phyloP scores from a whole-genome alignment of 2,329 filamentous ascomycete species.

The Arachnomyces sp. region DNA sequence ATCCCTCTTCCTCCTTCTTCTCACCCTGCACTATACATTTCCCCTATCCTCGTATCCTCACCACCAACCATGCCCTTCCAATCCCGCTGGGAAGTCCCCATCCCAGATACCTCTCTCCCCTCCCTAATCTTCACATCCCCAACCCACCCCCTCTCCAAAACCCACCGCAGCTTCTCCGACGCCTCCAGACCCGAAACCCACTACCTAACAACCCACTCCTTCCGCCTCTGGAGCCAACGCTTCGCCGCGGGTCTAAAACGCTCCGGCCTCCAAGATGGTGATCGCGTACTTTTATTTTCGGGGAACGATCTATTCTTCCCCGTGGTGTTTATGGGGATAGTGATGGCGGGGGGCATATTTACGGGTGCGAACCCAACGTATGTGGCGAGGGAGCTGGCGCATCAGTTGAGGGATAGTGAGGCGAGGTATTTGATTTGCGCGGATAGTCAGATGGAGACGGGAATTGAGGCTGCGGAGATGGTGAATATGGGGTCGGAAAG shows the following conservation, averaged over 20 bases:
- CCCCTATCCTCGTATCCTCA: neutral
- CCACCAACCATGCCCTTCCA: constrained; percentile 44
- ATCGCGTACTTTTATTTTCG: constrained; percentile 65
- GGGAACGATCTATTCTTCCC: constrained; percentile 68
- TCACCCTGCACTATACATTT: neutral
- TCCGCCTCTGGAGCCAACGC: constrained; percentile 63
- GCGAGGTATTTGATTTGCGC: constrained; percentile 61
- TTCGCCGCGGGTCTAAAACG: constrained; percentile 59
- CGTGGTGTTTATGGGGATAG: constrained; percentile 58
- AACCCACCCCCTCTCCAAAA: constrained; percentile 37
- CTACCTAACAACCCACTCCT: constrained; percentile 54
- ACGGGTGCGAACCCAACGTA: constrained; percentile 66
- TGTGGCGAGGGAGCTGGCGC: constrained; percentile 61
- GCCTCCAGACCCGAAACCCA: constrained; percentile 58
- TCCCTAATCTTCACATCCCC: constrained; percentile 46
- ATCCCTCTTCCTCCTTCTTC: constrained; percentile 3
- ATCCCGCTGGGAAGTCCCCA: constrained; percentile 41
- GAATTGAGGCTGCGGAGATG: constrained; percentile 55
- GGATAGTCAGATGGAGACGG: constrained; percentile 51
- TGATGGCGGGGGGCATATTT: constrained; percentile 73
- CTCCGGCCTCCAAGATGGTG: constrained; percentile 57
- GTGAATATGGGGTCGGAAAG: constrained; percentile 46
- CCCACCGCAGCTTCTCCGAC: constrained; percentile 50
- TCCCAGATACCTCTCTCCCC: constrained; percentile 39
- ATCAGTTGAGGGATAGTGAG: constrained; percentile 64